These are phyloP conservation scores for Endotrypanum monterogeii DNA, from an alignment of 208 protist genomes.

Conservation along the genomic window DNA sequence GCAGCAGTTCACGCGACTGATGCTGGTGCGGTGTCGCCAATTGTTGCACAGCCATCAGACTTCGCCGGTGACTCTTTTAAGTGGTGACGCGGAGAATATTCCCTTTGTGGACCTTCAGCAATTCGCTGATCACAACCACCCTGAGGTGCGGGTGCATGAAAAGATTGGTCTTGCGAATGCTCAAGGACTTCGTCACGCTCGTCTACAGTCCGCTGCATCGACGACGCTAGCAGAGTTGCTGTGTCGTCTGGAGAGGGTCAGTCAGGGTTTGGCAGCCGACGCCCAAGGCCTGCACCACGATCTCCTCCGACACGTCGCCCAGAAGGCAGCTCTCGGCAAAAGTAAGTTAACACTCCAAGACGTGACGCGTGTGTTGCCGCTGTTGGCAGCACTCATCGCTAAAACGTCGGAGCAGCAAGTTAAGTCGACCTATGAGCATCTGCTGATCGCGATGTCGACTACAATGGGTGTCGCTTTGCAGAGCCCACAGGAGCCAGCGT, in stretches of 20 bases:
- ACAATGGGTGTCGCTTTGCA: conserved; percentile 65
- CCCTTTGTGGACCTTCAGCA: conserved; percentile 72
- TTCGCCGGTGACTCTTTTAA: conserved; percentile 54
- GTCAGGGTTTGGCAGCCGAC: neutral
- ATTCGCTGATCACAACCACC: conserved; percentile 58
- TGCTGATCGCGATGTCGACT: conserved; percentile 50
- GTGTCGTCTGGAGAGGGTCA: conserved; percentile 41
- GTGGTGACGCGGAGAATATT: conserved; percentile 67
- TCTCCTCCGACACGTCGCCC: conserved; percentile 72
- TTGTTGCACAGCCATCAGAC: conserved; percentile 50
- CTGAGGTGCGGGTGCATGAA: conserved; percentile 63
- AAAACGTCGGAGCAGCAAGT: conserved; percentile 24
- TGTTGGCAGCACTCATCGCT: conserved; percentile 39
- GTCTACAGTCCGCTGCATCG: conserved; percentile 43
- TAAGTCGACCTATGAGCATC: conserved; percentile 36
- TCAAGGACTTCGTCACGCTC: conserved; percentile 64
- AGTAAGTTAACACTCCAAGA: conserved; percentile 48
- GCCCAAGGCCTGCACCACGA: conserved; percentile 46
- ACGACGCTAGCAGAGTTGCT: conserved; percentile 60
- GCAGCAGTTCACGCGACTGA: conserved; percentile 42
- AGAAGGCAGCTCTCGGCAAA: conserved; percentile 52
- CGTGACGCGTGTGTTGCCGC: conserved; percentile 59
- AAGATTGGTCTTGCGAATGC: conserved; percentile 73
- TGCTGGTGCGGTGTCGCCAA: conserved; percentile 60
- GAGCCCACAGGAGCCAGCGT: conserved; percentile 18